Conservation (phyloP, 169 alveolate genomes). For the Plasmodium coatneyi region DNA sequence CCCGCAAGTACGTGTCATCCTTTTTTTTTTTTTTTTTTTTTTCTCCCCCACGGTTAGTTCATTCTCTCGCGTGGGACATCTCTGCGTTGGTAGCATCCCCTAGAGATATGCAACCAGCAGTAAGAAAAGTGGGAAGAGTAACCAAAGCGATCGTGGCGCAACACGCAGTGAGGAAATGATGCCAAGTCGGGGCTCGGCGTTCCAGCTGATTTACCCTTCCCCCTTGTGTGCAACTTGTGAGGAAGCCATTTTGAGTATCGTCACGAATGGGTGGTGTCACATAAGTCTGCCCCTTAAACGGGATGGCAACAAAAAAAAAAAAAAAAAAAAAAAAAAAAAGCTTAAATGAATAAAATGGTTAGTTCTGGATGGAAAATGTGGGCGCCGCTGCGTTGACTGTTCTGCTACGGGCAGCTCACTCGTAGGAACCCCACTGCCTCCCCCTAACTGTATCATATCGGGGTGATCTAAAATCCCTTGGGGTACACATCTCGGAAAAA, state of each 20-base stretch:
- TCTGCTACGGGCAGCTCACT: background rate
- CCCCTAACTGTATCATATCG: background rate
- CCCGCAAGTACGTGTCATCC: background rate
- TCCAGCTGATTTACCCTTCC: background rate
- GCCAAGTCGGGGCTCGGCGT: background rate
- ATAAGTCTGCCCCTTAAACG: background rate
- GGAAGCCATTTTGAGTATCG: background rate
- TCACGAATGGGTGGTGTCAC: background rate
- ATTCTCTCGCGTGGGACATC: background rate
- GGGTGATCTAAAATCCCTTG: slow-evolving; percentile 13
- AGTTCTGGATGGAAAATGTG: background rate
- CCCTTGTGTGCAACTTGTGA: background rate
- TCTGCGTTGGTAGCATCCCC: background rate
- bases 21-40: no score
- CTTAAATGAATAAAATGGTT: background rate
- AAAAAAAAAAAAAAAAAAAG: background rate
- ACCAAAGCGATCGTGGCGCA: background rate
- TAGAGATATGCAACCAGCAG: background rate
- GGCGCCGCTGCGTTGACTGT: background rate
- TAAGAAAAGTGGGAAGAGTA: background rate
- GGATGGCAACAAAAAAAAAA: background rate
- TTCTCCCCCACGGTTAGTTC: background rate
- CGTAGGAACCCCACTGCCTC: background rate
- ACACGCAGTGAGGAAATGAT: background rate
- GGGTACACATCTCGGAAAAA: slow-evolving; percentile 2